A percentile compares a stretch with the other conserved stretches of the same genome.
phyloP scores from a whole-genome alignment of 306 rosid species.

The Lathyrus oleraceus region DNA sequence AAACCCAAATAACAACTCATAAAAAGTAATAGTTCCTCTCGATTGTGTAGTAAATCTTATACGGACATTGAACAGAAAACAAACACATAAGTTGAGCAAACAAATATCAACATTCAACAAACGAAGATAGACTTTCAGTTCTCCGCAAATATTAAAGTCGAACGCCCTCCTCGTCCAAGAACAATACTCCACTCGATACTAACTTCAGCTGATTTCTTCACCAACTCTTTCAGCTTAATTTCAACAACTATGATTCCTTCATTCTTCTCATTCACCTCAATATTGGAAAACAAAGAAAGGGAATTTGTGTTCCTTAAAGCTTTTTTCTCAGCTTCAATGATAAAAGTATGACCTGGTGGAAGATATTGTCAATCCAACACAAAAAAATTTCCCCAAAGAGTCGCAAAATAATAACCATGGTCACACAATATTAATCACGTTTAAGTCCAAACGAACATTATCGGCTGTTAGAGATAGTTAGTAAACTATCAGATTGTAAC shows the following conservation, averaged over 20 bases:
- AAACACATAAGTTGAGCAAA: slow-evolving; percentile 20
- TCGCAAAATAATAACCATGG: no score
- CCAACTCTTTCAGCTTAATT: slow-evolving; percentile 91
- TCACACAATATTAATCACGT: no score
- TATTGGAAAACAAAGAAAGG: slow-evolving; percentile 87
- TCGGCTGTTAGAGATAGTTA: no score
- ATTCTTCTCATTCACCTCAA: slow-evolving; percentile 93
- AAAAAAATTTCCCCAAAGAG: slow-evolving; percentile 8
- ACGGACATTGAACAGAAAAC: slow-evolving; percentile 30
- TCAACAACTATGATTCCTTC: slow-evolving; percentile 96
- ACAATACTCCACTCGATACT: no score
- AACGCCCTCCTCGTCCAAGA: no score
- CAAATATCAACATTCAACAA: no score
- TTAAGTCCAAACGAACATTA: no score
- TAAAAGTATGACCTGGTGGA: slow-evolving; percentile 72
- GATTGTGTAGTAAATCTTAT: slow-evolving; percentile 95
- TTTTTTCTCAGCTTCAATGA: slow-evolving; percentile 97
- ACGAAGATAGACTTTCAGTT: neutral
- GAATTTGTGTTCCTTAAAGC: slow-evolving; percentile 91
- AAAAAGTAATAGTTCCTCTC: slow-evolving; percentile 90
- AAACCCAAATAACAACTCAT: no score
- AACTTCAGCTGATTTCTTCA: slow-evolving; percentile 93
- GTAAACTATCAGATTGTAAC: no score
- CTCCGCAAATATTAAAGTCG: slow-evolving; percentile 65
- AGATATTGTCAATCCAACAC: slow-evolving; percentile 50